These are phyloP conservation scores for Teratosphaeria pseudoeucalypti DNA, from an alignment of 2,329 filamentous ascomycete genomes.

Conservation along the genomic window DNA sequence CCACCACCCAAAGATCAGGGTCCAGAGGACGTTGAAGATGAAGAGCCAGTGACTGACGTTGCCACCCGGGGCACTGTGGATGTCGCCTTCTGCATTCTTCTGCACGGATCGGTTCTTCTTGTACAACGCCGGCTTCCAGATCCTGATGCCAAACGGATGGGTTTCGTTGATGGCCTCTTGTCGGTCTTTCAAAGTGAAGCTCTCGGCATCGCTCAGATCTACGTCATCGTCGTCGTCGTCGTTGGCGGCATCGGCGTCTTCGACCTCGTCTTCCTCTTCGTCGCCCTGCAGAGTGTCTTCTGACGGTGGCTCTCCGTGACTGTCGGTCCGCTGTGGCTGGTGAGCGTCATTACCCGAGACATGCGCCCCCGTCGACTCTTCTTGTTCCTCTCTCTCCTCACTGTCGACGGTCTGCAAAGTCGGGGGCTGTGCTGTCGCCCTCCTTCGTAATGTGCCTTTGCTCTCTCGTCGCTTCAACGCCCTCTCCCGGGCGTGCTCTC, in stretches of 20 bases:
- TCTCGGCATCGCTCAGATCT: conserved; percentile 82
- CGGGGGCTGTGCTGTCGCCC: conserved; percentile 34
- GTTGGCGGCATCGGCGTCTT: conserved; percentile 38
- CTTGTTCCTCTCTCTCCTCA: conserved; percentile 30
- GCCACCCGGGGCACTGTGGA: conserved; percentile 86
- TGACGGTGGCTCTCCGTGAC: conserved; percentile 18
- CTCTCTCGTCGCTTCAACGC: conserved; percentile 35
- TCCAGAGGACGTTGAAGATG: conserved; percentile 85
- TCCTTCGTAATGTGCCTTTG: conserved; percentile 41
- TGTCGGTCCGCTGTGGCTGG: conserved; percentile 1
- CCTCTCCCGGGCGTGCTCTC: conserved; percentile 18
- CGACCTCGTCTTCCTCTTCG: conserved; percentile 23
- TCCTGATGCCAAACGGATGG: conserved; percentile 94
- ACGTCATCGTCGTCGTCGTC: conserved; percentile 52
- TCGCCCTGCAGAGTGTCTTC: conserved; percentile 33
- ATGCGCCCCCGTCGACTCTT: conserved; percentile 23
- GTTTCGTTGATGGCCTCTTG: conserved; percentile 98
- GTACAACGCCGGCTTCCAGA: conserved; percentile 97
- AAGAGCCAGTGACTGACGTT: conserved; percentile 76
- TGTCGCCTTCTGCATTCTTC: conserved; percentile 90
- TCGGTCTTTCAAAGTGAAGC: conserved; percentile 92
- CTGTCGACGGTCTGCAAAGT: conserved; percentile 40
- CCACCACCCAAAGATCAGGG: conserved; percentile 92
- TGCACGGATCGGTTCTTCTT: conserved; percentile 96
- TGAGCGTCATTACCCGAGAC: conserved; percentile 16